Evolutionary conservation across 257 asterid genomes (phyloP).

Genomic region (Linderniella brevidens): DNA sequence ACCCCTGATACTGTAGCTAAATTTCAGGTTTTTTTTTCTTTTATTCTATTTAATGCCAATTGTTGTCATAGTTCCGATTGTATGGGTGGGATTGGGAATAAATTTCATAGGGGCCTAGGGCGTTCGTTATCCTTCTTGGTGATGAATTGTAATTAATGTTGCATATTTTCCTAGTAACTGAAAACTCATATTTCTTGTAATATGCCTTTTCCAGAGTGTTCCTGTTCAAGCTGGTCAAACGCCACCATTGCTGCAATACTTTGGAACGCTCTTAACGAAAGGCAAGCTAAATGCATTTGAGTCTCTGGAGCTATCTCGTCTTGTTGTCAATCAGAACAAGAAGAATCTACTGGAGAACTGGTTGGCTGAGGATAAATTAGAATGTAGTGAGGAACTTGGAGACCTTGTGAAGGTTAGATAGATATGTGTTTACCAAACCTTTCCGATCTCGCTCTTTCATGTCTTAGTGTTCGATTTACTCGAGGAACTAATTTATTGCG

Average conservation of each 20-base stretch:
- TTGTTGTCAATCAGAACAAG: slow-evolving; percentile 95
- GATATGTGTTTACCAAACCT: too few species aligned
- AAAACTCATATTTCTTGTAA: slow-evolving; percentile 9
- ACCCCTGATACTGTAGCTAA: slow-evolving; percentile 95
- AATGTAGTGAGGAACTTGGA: slow-evolving; percentile 99
- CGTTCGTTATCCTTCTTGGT: too few species aligned
- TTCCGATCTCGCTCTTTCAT: slow-evolving; percentile 1
- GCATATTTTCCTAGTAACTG: too few species aligned
- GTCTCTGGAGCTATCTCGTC: slow-evolving; percentile 91
- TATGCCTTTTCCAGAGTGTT: slow-evolving; percentile 40
- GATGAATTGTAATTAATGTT: background rate
- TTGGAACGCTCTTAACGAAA: slow-evolving; percentile 84
- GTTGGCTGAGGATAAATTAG: slow-evolving; percentile 98
- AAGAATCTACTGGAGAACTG: slow-evolving; percentile 93
- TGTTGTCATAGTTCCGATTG: too few species aligned
- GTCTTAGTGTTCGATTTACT: slow-evolving; percentile 5
- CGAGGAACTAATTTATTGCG: slow-evolving; percentile 1
- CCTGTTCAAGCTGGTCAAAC: slow-evolving; percentile 99
- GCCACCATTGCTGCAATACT: slow-evolving; percentile 93
- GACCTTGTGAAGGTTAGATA: slow-evolving; percentile 86
- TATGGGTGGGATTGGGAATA: too few species aligned
- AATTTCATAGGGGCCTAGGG: too few species aligned
- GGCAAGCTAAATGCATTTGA: slow-evolving; percentile 96
- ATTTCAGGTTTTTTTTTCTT: slow-evolving; percentile 51
- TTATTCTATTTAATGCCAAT: background rate